phyloP scores from a whole-genome alignment of 495 filamentous ascomycete genomes.

The Apodospora peruviana region DNA sequence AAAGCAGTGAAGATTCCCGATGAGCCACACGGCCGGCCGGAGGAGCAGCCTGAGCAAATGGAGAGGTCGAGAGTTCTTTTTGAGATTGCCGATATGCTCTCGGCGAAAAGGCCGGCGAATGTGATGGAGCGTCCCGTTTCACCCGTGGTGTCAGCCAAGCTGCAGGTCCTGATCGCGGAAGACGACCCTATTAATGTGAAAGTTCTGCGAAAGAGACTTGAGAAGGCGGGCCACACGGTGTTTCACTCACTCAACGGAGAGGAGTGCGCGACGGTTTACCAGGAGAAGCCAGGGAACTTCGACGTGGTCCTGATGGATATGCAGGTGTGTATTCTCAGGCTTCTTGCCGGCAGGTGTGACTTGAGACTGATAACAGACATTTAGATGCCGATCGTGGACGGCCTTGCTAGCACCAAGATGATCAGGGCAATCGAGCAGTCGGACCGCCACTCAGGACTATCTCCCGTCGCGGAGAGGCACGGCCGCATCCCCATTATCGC shows the following conservation, averaged over 20 bases:
- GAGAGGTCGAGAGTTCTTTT: no score
- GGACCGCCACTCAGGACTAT: constrained; percentile 32
- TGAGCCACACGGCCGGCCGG: constrained; percentile 23
- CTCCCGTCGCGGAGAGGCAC: constrained; percentile 40
- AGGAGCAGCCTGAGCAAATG: neutral
- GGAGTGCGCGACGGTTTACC: constrained; percentile 70
- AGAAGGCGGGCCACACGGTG: constrained; percentile 72
- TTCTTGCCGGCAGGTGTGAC: neutral
- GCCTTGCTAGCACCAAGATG: constrained; percentile 73
- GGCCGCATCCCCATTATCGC: constrained; percentile 77
- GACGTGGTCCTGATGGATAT: constrained; percentile 97
- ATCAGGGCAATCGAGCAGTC: constrained; percentile 68
- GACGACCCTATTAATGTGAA: constrained; percentile 91
- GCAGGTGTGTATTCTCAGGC: constrained; percentile 52
- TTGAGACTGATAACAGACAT: neutral
- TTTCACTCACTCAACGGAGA: constrained; percentile 76
- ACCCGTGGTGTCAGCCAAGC: constrained; percentile 19
- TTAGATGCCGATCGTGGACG: constrained; percentile 92
- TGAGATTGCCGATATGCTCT: neutral
- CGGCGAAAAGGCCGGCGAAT: constrained; percentile 1
- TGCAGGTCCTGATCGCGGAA: constrained; percentile 77
- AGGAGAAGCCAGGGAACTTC: constrained; percentile 51
- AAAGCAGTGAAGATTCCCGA: constrained; percentile 35
- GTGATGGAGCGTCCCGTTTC: neutral
- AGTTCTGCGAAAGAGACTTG: constrained; percentile 77